These are phyloP conservation scores for Claviceps paspali DNA, from an alignment of 2,329 filamentous ascomycete species.

Conservation along the genomic window DNA sequence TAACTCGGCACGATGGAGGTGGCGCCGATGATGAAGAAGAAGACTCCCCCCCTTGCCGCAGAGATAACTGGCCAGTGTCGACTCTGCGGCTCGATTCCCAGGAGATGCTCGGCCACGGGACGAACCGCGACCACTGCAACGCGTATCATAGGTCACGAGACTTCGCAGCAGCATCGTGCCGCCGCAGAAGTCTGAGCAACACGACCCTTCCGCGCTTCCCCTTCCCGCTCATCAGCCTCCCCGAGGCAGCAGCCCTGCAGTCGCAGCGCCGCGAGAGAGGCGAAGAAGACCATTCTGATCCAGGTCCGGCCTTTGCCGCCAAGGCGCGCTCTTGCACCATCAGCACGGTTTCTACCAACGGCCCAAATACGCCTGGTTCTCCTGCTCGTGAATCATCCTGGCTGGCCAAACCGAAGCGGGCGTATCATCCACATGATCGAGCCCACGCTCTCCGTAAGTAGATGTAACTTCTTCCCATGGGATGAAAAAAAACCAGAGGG, in stretches of 20 bases:
- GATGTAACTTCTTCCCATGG: too few relatives aligned
- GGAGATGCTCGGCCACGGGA: constrained; percentile 4
- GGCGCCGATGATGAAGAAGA: not conserved
- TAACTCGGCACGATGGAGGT: not conserved
- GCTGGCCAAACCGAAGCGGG: constrained; percentile 1
- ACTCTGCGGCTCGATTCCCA: constrained; percentile 2
- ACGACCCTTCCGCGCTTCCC: constrained; percentile 14
- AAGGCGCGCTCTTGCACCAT: constrained; percentile 16
- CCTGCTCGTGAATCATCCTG: constrained; percentile 5
- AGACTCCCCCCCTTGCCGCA: not conserved
- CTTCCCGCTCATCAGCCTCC: constrained; percentile 22
- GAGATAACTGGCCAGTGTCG: not conserved
- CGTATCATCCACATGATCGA: not conserved
- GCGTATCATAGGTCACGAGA: not conserved
- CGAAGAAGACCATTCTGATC: constrained; percentile 22
- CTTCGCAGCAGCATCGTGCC: constrained; percentile 9
- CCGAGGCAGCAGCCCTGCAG: constrained; percentile 21
- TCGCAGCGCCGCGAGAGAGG: constrained; percentile 17
- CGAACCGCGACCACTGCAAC: not conserved
- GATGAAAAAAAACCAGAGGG: too few relatives aligned
- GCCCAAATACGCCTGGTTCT: constrained; percentile 14
- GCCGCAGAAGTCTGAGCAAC: constrained; percentile 10
- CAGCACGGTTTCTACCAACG: constrained; percentile 15
- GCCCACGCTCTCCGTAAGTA: constrained; percentile 4
- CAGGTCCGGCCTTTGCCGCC: constrained; percentile 13